Conservation (phyloP, 179 eudicot genomes). For the Corrigiola litoralis region DNA sequence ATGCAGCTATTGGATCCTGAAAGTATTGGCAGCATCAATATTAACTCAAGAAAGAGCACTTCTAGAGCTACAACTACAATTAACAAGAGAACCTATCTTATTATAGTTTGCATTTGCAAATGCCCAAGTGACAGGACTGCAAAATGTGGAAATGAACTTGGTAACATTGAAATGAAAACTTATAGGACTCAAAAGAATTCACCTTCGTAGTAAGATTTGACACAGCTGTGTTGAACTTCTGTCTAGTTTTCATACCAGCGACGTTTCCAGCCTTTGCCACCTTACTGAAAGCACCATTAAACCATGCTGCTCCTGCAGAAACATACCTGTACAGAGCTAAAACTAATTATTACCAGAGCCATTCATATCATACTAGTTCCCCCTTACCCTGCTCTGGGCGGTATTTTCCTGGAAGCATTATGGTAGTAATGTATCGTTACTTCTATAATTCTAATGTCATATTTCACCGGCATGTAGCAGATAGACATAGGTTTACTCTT, state of each 20-base stretch:
- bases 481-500: too few relatives aligned
- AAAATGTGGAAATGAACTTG: not conserved
- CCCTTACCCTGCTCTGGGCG: not conserved
- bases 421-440: too few relatives aligned
- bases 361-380: not conserved
- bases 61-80: not conserved
- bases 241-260: slow-evolving; percentile 80
- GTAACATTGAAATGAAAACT: not conserved
- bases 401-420: not conserved
- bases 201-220: slow-evolving; percentile 89
- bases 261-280: slow-evolving; percentile 87
- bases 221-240: slow-evolving; percentile 62
- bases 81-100: not conserved
- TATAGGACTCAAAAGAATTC: not conserved
- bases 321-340: slow-evolving; percentile 58
- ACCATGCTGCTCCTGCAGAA: slow-evolving; percentile 89
- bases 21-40: not conserved
- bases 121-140: not conserved
- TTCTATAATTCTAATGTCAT: too few relatives aligned
- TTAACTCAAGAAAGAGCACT: not conserved
- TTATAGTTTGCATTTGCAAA: not conserved
- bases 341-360: not conserved
- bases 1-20: slow-evolving; percentile 49
- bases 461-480: too few relatives aligned
- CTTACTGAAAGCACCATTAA: slow-evolving; percentile 78